Conservation (phyloP, 225 moss, liverwort and hornwort species). For the Bryum argenteum region DNA sequence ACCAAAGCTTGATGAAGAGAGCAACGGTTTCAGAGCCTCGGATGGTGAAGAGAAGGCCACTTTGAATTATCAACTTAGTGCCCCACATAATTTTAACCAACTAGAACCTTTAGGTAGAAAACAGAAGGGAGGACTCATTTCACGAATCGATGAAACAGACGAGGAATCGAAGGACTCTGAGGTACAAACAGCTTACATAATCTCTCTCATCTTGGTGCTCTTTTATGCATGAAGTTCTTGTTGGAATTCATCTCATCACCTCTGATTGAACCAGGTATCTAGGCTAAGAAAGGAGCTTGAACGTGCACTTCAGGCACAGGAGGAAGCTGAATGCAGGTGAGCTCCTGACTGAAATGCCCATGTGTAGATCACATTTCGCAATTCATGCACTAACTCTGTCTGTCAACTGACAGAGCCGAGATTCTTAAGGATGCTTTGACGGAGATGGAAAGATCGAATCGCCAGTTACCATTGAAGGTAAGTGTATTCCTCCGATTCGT, state of each 20-base stretch:
- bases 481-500: conserved; percentile 6
- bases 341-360: conserved; percentile 7
- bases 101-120: conserved; percentile 31
- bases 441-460: conserved; percentile 40
- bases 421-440: conserved; percentile 36
- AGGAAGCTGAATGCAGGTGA: conserved; percentile 54
- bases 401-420: conserved; percentile 39
- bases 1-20: conserved; percentile 13
- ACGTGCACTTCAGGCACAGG: conserved; percentile 36
- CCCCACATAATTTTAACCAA: conserved; percentile 10
- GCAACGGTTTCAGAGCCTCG: conserved; percentile 1
- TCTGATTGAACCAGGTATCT: conserved; percentile 47
- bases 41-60: conserved; percentile 15
- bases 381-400: conserved; percentile 17
- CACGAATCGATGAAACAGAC: conserved; percentile 35
- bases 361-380: conserved; percentile 10
- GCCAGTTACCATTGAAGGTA: conserved; percentile 41
- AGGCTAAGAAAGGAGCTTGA: conserved; percentile 52
- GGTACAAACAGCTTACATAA: conserved; percentile 27
- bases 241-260: conserved; percentile 15
- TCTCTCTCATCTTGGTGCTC: not conserved
- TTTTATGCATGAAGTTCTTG: conserved; percentile 4
- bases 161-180: conserved; percentile 34
- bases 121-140: conserved; percentile 20
- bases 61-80: conserved; percentile 28